phyloP scores from a whole-genome alignment of 805 yeast species.

The Candida quercuum region DNA sequence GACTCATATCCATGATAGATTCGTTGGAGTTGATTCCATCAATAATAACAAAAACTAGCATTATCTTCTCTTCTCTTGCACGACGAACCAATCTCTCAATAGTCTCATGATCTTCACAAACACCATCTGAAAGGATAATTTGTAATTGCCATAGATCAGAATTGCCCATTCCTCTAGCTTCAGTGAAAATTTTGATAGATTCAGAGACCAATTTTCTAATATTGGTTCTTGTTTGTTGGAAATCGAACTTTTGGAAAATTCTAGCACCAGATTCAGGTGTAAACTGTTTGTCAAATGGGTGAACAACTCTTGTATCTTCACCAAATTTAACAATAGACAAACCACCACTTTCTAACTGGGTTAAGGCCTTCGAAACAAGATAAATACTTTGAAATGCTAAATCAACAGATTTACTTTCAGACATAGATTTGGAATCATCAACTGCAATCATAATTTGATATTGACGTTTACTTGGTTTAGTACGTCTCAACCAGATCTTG shows the following conservation, averaged over 20 bases:
- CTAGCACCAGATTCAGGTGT: conserved; percentile 77
- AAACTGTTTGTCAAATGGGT: conserved; percentile 84
- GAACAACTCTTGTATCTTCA: conserved; percentile 74
- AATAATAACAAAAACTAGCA: conserved; percentile 91
- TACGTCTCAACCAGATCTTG: conserved; percentile 95
- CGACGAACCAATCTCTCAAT: conserved; percentile 79
- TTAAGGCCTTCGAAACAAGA: conserved; percentile 86
- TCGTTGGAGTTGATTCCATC: conserved; percentile 84
- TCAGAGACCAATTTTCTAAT: conserved; percentile 65
- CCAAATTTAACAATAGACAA: conserved; percentile 89
- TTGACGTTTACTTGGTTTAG: conserved; percentile 95
- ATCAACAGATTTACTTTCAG: conserved; percentile 84
- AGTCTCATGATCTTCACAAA: conserved; percentile 89
- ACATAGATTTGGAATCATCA: conserved; percentile 97
- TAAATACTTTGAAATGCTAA: conserved; percentile 94
- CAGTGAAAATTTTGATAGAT: conserved; percentile 68
- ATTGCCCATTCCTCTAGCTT: conserved; percentile 40
- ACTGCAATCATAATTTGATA: conserved; percentile 97
- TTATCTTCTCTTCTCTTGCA: conserved; percentile 87
- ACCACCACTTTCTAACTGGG: conserved; percentile 93
- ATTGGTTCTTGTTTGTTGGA: conserved; percentile 84
- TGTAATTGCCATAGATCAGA: conserved; percentile 88
- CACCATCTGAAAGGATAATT: conserved; percentile 92
- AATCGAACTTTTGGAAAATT: conserved; percentile 83
- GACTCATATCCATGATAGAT: conserved; percentile 91